Evolutionary conservation across 495 filamentous ascomycete species (phyloP), one percentile per base, ranked within the genome.

Genomic region (Thermothielavioides terrestris): DNA sequence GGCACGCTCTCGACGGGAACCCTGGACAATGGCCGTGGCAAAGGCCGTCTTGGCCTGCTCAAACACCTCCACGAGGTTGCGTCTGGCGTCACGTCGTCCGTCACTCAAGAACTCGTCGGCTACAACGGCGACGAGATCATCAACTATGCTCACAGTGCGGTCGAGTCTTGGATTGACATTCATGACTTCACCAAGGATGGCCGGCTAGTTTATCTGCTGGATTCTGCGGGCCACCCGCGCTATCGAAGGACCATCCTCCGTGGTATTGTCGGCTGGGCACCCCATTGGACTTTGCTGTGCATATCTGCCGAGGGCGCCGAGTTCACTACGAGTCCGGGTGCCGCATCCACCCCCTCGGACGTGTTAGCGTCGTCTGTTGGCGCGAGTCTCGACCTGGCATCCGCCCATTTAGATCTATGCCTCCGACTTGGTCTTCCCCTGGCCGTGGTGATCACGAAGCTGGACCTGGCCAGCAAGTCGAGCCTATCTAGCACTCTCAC

Each of bases 11-110:
- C 88, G 0, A 92, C 86, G 4, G 88, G 87, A 3, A 83, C 84
- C 9, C 71, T 94, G 10, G 92, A 98, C 59, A 95, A 98, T 67
- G 92, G 91, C 4, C 75, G 89, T 45, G 92, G 92, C 1, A 89
- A 86, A 58, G 91, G 86, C 58, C 75, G 92, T 53, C 75, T 95
- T 31, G 88, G 85, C 54, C 69, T 97, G 7, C 72, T 97, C 40
- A 95, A 89, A 57, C 92, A 98, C 65, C 79, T 86, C n/a, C 92
- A 98, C 59, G 92, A 98, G 57, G 85, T 97, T 26, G 82, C 74
- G 0, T 91, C 89, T 3, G 92, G 92, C 0, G 76, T 95, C 50
- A 98, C 94, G 12, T 94, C 88, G 60, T 96, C 90, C 6, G 81
- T 98, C 12, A 82, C 91, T 3, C 89, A 94, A 59, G 92, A 96